These are phyloP conservation scores for Colletotrichum eremochloae DNA, from an alignment of 2,329 filamentous ascomycete species.

Conservation along the genomic window DNA sequence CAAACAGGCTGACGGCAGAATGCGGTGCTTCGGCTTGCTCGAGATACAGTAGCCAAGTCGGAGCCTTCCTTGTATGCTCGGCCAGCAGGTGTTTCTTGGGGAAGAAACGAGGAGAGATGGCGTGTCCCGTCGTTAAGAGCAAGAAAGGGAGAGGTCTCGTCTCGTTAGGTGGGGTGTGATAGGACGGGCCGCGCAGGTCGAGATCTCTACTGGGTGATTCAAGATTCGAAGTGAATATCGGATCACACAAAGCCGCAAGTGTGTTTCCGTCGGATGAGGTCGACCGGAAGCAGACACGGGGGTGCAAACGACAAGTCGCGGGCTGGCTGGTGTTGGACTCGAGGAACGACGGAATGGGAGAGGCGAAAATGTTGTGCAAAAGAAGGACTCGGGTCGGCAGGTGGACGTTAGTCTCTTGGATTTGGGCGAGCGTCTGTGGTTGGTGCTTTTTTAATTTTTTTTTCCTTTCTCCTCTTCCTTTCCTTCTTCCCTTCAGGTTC, in stretches of 20 bases:
- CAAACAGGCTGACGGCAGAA: slow-evolving; percentile 47
- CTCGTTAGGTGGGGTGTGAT: not conserved
- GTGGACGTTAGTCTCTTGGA: slow-evolving; percentile 9
- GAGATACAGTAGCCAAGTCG: slow-evolving; percentile 25
- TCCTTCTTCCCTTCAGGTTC: not conserved
- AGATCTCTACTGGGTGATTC: slow-evolving; percentile 1
- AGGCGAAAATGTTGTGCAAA: slow-evolving; percentile 7
- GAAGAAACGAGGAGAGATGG: slow-evolving; percentile 1
- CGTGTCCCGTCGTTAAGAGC: slow-evolving; percentile 19
- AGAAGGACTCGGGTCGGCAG: slow-evolving; percentile 24
- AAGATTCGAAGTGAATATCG: slow-evolving; percentile 15
- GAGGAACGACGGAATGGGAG: slow-evolving; percentile 1
- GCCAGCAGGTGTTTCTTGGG: not conserved
- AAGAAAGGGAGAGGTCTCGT: slow-evolving; percentile 31
- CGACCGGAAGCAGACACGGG: not conserved
- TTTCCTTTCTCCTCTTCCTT: not conserved
- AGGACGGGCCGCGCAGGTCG: slow-evolving; percentile 37
- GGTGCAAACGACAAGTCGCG: not conserved
- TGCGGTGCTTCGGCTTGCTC: slow-evolving; percentile 37
- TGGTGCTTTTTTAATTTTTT: not conserved
- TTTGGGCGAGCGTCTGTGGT: not conserved
- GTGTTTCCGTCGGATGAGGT: not conserved
- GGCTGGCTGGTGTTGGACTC: not conserved
- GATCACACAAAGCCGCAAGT: slow-evolving; percentile 17
- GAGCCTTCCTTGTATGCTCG: slow-evolving; percentile 4